Evolutionary conservation across 352 stramenopile genomes (phyloP), one percentile per base, ranked within the genome.

Genomic region (Globisporangium acanthophoron): DNA sequence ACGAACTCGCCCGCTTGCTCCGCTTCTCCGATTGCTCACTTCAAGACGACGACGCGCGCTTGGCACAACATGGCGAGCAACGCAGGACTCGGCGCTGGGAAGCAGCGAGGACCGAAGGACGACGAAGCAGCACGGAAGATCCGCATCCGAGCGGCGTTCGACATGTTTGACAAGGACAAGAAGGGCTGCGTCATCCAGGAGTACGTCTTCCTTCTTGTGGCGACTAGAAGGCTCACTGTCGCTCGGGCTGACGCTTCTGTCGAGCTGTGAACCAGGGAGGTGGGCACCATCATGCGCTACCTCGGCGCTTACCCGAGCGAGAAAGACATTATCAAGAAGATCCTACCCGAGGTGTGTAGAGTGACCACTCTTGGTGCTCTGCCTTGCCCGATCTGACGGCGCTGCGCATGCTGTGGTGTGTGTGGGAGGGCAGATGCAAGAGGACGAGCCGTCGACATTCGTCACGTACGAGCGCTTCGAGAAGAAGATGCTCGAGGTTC

Each of bases 101-200:
- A 80, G 52, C 76, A 80, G 54, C 65, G 65, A 13, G 39, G 64
- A 18, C 21, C 59, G 40, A 46, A 44, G 13, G 69, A 85, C 46
- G 74, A 85, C 54, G 77, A 84, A 48, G 64, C 63, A 0, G 53
- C 67, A 13, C 68, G 71, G 21, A 85, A 84, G 56, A 20, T 76
- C 45, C 68, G 71, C 8, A 96, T 97, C 62, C 80, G 84, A 31
- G 66, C 75, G 58, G 87, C 90, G 3, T 97, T 97, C 53, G 78
- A 87, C 52, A 88, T 97, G 67, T 97, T 96, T 59, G 88, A 97
- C 73, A 96, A 96, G 71, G 90, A 97, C 40, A 90, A 91, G 53
- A 96, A 96, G 66, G 84, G 81, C 54, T 85, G 74, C 33, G 81
- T 96, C 21, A 88, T 96, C 50, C 85, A 96, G 69, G 87, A 97